These are phyloP conservation scores for Hyaloscypha finlandica DNA, from an alignment of 495 filamentous ascomycete species.

Conservation along the genomic window DNA sequence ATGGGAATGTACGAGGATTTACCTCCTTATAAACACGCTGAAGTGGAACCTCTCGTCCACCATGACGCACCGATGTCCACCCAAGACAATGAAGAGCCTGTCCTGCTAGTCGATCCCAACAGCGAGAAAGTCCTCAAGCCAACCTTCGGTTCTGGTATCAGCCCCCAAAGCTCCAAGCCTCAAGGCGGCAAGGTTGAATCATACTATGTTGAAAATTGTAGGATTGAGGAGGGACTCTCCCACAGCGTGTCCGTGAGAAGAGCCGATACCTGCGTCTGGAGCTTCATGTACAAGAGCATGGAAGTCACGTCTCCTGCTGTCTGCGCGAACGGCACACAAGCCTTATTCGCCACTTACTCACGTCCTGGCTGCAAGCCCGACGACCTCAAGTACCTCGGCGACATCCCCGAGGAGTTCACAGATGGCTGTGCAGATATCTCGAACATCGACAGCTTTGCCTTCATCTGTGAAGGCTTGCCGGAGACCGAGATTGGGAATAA, in stretches of 20 bases:
- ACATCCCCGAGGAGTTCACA: neutral
- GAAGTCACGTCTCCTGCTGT: neutral
- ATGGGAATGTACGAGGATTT: neutral
- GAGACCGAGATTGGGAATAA: neutral
- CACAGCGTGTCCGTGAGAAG: neutral
- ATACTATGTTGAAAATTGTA: neutral
- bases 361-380: constrained; percentile 1
- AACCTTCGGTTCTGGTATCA: neutral
- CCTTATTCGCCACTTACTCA: neutral
- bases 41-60: neutral
- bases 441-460: neutral
- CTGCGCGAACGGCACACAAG: neutral
- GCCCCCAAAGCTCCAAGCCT: neutral
- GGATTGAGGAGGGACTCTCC: neutral
- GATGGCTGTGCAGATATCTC: neutral
- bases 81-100: neutral
- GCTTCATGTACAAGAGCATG: neutral
- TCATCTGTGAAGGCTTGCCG: neutral
- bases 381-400: neutral
- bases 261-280: neutral
- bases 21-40: neutral
- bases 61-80: neutral
- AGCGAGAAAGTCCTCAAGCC: neutral
- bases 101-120: neutral
- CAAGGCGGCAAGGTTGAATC: neutral